phyloP scores from a whole-genome alignment of 2,329 filamentous ascomycete species.

The Botrytis cinerea region DNA sequence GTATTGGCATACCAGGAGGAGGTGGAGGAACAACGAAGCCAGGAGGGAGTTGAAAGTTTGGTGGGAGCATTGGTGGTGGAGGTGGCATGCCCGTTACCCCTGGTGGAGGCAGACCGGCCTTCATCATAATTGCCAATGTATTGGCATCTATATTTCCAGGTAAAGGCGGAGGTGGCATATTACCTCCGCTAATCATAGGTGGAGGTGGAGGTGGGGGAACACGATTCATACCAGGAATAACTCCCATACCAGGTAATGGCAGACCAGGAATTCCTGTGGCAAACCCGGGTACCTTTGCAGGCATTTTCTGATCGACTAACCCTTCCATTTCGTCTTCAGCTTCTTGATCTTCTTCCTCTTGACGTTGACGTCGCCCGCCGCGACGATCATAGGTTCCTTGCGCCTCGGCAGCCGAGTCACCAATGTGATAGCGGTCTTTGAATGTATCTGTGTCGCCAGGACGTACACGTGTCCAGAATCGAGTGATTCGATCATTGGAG shows the following conservation, averaged over 20 bases:
- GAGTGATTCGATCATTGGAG: slow-evolving; percentile 93
- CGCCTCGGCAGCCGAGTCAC: slow-evolving; percentile 87
- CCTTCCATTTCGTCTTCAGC: slow-evolving; percentile 91
- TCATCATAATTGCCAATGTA: slow-evolving; percentile 46
- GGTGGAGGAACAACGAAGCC: slow-evolving; percentile 43
- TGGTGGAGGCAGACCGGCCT: slow-evolving; percentile 63
- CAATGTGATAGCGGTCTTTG: slow-evolving; percentile 93
- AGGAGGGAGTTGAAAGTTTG: slow-evolving; percentile 38
- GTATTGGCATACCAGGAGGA: slow-evolving; percentile 43
- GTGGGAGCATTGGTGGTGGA: slow-evolving; percentile 49
- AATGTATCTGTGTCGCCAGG: slow-evolving; percentile 84
- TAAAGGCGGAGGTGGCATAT: slow-evolving; percentile 22
- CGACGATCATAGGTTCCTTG: slow-evolving; percentile 92
- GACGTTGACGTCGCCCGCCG: slow-evolving; percentile 73
- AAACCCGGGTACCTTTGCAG: slow-evolving; percentile 60
- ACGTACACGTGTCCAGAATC: slow-evolving; percentile 91
- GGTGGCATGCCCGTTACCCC: slow-evolving; percentile 45
- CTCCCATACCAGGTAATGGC: slow-evolving; percentile 38
- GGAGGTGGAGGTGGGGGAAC: slow-evolving; percentile 44
- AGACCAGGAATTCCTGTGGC: slow-evolving; percentile 53
- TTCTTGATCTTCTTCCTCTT: slow-evolving; percentile 93
- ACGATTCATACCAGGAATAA: slow-evolving; percentile 51
- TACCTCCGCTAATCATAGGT: slow-evolving; percentile 33
- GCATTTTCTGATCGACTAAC: slow-evolving; percentile 87
- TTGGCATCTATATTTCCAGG: slow-evolving; percentile 21